These are phyloP conservation scores for Juglanconis sp. DNA, from an alignment of 2,329 filamentous ascomycete species.

Conservation along the genomic window DNA sequence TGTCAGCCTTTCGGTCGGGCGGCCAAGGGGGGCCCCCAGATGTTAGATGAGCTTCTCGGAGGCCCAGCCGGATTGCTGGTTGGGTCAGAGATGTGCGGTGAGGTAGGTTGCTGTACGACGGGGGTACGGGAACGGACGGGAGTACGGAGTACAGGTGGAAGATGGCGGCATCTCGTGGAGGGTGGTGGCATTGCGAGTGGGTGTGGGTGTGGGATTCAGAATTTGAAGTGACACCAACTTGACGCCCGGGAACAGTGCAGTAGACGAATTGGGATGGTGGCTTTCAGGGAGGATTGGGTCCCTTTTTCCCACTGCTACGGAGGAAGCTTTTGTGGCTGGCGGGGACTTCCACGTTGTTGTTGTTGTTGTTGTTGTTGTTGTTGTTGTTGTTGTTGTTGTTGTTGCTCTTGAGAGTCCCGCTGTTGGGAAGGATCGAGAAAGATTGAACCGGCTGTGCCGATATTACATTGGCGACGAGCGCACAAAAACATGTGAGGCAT, in stretches of 20 bases:
- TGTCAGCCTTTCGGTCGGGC: neutral
- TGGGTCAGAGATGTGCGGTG: neutral
- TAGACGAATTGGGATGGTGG: conserved; percentile 9
- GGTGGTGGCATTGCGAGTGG: neutral
- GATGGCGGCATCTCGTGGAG: neutral
- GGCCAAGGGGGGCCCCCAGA: too few relatives aligned
- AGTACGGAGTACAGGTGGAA: neutral
- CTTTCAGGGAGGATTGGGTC: neutral
- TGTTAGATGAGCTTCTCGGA: neutral
- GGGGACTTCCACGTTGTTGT: neutral
- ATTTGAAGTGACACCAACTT: conserved; percentile 5
- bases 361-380: neutral
- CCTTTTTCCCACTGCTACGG: neutral
- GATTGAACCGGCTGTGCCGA: too few relatives aligned
- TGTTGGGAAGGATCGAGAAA: too few relatives aligned
- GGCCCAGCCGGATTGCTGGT: neutral
- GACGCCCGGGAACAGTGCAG: conserved; percentile 6
- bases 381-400: neutral
- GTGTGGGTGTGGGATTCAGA: conserved; percentile 7
- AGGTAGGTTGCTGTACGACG: neutral
- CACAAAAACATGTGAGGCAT: neutral
- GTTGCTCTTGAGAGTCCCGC: too few relatives aligned
- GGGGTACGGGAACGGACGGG: neutral
- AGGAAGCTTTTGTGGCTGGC: neutral
- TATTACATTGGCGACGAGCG: neutral